phyloP scores from a whole-genome alignment of 768 basidiomycete genomes.

The Suillus tomentosus region DNA sequence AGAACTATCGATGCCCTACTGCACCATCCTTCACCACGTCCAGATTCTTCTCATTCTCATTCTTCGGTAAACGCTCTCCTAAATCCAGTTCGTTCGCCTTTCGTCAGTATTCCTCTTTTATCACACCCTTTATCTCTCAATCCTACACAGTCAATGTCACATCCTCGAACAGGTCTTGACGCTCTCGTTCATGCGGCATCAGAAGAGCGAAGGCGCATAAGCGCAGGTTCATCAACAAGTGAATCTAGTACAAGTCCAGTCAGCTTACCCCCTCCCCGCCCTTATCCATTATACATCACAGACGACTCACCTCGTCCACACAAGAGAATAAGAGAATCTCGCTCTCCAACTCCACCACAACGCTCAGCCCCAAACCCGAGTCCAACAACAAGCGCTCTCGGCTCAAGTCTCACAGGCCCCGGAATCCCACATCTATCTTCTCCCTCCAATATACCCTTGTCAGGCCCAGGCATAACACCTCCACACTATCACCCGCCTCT shows the following conservation, averaged over 20 bases:
- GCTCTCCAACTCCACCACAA: constrained; percentile 13
- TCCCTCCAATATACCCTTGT: constrained; percentile 2
- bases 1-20: constrained; percentile 23
- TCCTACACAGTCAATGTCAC: constrained; percentile 12
- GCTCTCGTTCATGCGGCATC: constrained; percentile 73
- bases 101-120: constrained; percentile 3
- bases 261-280: constrained; percentile 3
- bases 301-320: constrained; percentile 20
- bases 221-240: constrained; percentile 17
- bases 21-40: constrained; percentile 19
- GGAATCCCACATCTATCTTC: constrained; percentile 14
- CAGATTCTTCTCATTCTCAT: constrained; percentile 25
- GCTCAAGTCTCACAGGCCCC: constrained; percentile 10
- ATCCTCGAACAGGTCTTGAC: constrained; percentile 47
- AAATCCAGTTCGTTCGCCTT: constrained; percentile 10
- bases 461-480: constrained; percentile 11
- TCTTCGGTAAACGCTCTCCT: constrained; percentile 15
- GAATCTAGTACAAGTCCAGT: constrained; percentile 18
- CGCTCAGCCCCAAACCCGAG: neutral
- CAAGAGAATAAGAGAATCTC: constrained; percentile 26
- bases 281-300: constrained; percentile 10
- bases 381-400: constrained; percentile 6
- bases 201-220: constrained; percentile 60
- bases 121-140: constrained; percentile 2
- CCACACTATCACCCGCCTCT: constrained; percentile 10